Percentiles rank a stretch among this genome's conserved stretches.
These are phyloP conservation scores for Fusarium denticulatum DNA, from an alignment of 2,329 filamentous ascomycete species.

Conservation along the genomic window DNA sequence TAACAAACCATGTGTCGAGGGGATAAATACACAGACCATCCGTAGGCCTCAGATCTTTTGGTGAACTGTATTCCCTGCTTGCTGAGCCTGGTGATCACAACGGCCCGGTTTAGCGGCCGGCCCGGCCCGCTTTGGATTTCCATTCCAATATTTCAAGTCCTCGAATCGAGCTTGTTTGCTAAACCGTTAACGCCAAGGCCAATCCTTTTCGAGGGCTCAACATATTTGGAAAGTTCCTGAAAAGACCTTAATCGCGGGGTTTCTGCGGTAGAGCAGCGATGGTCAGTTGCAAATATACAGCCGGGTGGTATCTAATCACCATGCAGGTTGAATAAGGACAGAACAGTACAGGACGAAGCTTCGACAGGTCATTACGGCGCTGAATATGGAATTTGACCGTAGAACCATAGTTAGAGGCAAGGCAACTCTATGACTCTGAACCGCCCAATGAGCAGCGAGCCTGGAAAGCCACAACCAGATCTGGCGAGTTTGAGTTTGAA, in stretches of 20 bases:
- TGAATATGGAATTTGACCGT: slow-evolving; percentile 22
- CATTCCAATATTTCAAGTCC: slow-evolving; percentile 17
- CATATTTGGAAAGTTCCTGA: neutral
- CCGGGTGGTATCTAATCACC: slow-evolving; percentile 8
- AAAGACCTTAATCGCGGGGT: neutral
- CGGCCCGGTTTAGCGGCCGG: slow-evolving; percentile 42
- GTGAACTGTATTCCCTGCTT: slow-evolving; percentile 15
- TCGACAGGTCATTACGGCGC: slow-evolving; percentile 12
- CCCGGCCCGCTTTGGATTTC: slow-evolving; percentile 39
- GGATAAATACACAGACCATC: slow-evolving; percentile 23
- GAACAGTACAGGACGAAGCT: slow-evolving; percentile 4
- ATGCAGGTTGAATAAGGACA: neutral
- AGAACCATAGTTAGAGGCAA: slow-evolving; percentile 27
- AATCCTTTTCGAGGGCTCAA: neutral
- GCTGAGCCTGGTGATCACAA: slow-evolving; percentile 32
- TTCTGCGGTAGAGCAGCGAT: slow-evolving; percentile 3
- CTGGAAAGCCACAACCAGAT: slow-evolving; percentile 17
- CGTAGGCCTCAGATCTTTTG: slow-evolving; percentile 14
- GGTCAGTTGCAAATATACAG: slow-evolving; percentile 22
- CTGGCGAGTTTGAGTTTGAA: slow-evolving; percentile 34
- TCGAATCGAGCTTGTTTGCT: slow-evolving; percentile 2
- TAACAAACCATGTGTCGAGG: slow-evolving; percentile 20
- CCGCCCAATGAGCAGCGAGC: slow-evolving; percentile 30
- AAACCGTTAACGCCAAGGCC: neutral
- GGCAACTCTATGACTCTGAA: slow-evolving; percentile 20